These are phyloP conservation scores for Escovopsis sp. DNA, from an alignment of 2,329 filamentous ascomycete genomes.

Conservation along the genomic window DNA sequence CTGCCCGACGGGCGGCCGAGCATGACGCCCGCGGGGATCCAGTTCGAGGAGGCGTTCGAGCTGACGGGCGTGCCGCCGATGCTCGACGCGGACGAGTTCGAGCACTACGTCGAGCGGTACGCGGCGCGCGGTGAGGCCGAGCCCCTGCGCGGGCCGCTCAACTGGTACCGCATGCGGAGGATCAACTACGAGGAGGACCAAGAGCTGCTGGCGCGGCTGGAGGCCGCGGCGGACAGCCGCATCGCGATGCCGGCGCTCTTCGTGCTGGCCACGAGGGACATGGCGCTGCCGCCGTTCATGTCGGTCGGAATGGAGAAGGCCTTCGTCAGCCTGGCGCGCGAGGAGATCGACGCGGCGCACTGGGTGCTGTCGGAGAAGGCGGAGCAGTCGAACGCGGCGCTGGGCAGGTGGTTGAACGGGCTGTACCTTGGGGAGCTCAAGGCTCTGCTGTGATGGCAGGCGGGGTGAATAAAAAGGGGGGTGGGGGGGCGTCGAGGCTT, in stretches of 20 bases:
- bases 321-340: constrained; percentile 48
- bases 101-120: constrained; percentile 64
- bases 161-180: constrained; percentile 70
- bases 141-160: constrained; percentile 64
- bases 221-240: constrained; percentile 36
- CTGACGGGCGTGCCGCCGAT: constrained; percentile 39
- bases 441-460: constrained; percentile 11
- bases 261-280: constrained; percentile 56
- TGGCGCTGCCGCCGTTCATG: constrained; percentile 57
- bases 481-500: no score
- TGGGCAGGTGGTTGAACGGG: constrained; percentile 50
- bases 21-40: constrained; percentile 21
- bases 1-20: constrained; percentile 36
- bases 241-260: constrained; percentile 51
- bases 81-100: constrained; percentile 52
- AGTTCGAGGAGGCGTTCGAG: constrained; percentile 45
- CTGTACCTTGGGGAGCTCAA: constrained; percentile 13
- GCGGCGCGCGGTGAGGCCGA: constrained; percentile 28
- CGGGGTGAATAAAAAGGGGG: neutral
- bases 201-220: constrained; percentile 32
- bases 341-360: constrained; percentile 55
- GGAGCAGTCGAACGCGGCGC: constrained; percentile 50
- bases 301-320: constrained; percentile 53
- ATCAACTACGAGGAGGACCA: constrained; percentile 66
- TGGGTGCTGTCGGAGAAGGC: constrained; percentile 71